Evolutionary conservation across 441 rosid genomes (phyloP).

Genomic region (Manihot esculenta): DNA sequence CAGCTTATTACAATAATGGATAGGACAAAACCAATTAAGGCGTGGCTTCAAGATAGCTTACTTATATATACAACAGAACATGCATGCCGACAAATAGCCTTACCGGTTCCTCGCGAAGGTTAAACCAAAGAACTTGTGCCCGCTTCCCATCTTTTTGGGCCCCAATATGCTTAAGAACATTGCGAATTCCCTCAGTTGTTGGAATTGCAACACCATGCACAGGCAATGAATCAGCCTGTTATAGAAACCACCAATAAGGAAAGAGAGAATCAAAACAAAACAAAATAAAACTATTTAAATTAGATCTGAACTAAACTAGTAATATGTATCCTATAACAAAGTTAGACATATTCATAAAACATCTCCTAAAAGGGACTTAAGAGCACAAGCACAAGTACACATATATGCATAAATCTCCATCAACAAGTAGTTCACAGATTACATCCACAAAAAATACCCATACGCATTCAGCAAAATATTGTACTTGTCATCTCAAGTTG

Average conservation of each 20-base stretch:
- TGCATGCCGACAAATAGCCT: conserved; percentile 10
- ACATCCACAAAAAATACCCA: neutral
- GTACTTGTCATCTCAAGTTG: neutral
- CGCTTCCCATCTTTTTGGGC: conserved; percentile 61
- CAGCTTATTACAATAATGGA: neutral
- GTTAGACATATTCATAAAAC: neutral
- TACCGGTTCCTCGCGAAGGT: conserved; percentile 99
- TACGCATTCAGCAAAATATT: neutral
- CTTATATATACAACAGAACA: neutral
- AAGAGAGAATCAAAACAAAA: conserved; percentile 6
- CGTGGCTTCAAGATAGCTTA: no score
- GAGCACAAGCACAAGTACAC: neutral
- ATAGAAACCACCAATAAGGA: conserved; percentile 22
- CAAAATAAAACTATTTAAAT: neutral
- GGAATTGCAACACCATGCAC: conserved; percentile 99
- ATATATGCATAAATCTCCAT: neutral
- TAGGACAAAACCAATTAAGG: neutral
- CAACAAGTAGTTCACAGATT: neutral
- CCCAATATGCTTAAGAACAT: conserved; percentile 84
- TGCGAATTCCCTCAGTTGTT: conserved; percentile 75
- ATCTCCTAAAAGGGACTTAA: neutral
- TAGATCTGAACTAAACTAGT: neutral
- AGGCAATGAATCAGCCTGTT: conserved; percentile 71
- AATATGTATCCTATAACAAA: neutral
- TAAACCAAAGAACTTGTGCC: conserved; percentile 81